Conservation (phyloP, 495 filamentous ascomycete species). For the Neurospora sp. region DNA sequence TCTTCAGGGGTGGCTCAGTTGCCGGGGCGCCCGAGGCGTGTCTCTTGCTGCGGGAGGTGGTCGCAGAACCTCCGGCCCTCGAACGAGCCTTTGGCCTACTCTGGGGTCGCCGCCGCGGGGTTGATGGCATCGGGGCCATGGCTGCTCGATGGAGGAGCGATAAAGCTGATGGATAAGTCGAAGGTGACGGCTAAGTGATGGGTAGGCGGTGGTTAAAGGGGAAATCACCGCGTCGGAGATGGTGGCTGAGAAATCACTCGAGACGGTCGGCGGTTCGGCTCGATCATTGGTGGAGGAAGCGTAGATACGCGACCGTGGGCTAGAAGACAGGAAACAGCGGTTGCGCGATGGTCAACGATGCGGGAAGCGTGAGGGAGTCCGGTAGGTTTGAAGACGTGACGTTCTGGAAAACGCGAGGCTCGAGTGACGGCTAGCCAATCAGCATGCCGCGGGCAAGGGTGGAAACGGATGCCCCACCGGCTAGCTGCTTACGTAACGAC, state of each 20-base stretch:
- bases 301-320: constrained; percentile 12
- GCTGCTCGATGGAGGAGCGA: background rate
- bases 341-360: constrained; percentile 14
- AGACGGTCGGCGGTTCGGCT: constrained; percentile 5
- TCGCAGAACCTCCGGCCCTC: constrained; percentile 25
- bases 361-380: constrained; percentile 10
- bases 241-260: constrained; percentile 14
- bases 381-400: constrained; percentile 21
- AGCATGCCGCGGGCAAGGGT: background rate
- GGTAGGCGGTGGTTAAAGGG: constrained; percentile 1
- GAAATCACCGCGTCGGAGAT: constrained; percentile 7
- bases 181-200: background rate
- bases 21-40: constrained; percentile 27
- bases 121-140: constrained; percentile 36
- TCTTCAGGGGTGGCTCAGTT: constrained; percentile 44
- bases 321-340: constrained; percentile 2
- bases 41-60: constrained; percentile 32
- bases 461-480: background rate
- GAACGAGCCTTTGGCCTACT: constrained; percentile 35
- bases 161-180: background rate
- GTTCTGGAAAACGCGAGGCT: constrained; percentile 24
- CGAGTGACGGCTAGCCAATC: constrained; percentile 2
- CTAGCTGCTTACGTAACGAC: constrained; percentile 11
- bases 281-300: constrained; percentile 8
- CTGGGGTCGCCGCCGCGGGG: constrained; percentile 28